These are phyloP conservation scores for Orbilia javanica DNA, from an alignment of 2,329 filamentous ascomycete species.

Conservation along the genomic window DNA sequence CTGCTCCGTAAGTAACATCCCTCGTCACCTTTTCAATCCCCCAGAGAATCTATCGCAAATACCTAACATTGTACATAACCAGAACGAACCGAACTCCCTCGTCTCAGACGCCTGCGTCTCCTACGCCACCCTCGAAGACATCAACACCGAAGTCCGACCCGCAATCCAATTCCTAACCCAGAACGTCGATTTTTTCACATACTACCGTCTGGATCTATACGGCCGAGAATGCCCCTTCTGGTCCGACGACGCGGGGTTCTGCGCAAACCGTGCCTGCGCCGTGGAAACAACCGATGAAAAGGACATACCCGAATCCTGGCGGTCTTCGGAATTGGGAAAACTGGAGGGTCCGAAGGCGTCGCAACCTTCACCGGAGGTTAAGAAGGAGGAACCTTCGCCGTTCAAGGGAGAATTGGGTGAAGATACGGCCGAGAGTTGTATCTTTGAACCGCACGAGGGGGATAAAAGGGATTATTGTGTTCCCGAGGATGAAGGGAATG, in stretches of 20 bases:
- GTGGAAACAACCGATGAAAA: constrained; percentile 96
- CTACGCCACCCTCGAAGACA: constrained; percentile 85
- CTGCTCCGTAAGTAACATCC: constrained; percentile 49
- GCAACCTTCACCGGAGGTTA: constrained; percentile 82
- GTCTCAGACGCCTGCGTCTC: constrained; percentile 95
- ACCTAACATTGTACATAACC: not conserved
- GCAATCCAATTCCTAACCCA: constrained; percentile 83
- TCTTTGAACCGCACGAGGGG: constrained; percentile 79
- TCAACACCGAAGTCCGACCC: constrained; percentile 83
- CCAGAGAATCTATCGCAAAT: not conserved
- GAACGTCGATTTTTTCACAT: constrained; percentile 96
- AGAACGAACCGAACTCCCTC: constrained; percentile 76
- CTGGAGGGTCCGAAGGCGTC: constrained; percentile 90
- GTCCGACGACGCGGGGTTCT: constrained; percentile 92
- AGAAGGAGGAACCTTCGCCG: constrained; percentile 76
- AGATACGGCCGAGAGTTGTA: constrained; percentile 91
- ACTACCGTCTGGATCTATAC: constrained; percentile 95
- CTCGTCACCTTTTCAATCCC: not conserved
- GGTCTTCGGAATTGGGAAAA: constrained; percentile 90
- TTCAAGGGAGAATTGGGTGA: constrained; percentile 86
- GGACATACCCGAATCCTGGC: constrained; percentile 91
- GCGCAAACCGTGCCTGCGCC: constrained; percentile 95
- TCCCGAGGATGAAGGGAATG: constrained; percentile 88
- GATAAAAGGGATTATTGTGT: constrained; percentile 90
- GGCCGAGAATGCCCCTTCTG: constrained; percentile 96